A percentile compares a stretch with the other conserved stretches of the same genome.
Evolutionary conservation across 495 filamentous ascomycete species (phyloP).

Genomic region (Trichoderma reesei): DNA sequence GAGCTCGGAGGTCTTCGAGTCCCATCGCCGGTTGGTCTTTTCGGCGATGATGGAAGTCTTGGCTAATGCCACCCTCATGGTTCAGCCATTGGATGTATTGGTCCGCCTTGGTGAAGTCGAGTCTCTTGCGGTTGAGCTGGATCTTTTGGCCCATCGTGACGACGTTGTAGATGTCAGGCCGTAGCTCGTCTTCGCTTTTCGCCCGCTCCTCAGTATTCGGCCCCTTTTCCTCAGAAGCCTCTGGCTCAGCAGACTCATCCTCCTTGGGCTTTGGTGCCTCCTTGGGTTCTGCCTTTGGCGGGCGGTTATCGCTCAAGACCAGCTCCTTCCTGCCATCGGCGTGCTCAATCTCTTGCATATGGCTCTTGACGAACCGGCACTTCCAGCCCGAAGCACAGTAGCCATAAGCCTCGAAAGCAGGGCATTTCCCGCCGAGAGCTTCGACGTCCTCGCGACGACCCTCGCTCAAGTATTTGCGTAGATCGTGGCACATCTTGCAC

Average conservation of each 20-base stretch:
- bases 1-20: constrained; percentile 61
- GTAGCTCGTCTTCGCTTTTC: constrained; percentile 25
- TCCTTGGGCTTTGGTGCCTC: constrained; percentile 8
- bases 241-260: constrained; percentile 17
- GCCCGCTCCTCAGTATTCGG: constrained; percentile 8
- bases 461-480: constrained; percentile 74
- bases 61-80: constrained; percentile 42
- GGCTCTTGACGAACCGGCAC: constrained; percentile 76
- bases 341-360: constrained; percentile 63
- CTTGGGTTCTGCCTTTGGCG: not conserved
- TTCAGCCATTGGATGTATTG: constrained; percentile 66
- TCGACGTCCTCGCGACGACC: constrained; percentile 70
- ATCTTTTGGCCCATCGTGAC: constrained; percentile 56
- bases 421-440: constrained; percentile 66
- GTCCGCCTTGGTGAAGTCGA: constrained; percentile 59
- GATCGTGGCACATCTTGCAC: constrained; percentile 70
- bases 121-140: constrained; percentile 55
- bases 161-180: constrained; percentile 60
- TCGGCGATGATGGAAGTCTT: constrained; percentile 33
- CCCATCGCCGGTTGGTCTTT: constrained; percentile 27
- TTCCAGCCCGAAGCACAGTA: constrained; percentile 80
- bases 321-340: constrained; percentile 76
- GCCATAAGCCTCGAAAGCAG: constrained; percentile 65
- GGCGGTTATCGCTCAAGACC: constrained; percentile 44
- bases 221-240: constrained; percentile 10